A percentile compares a stretch with the other conserved stretches of the same genome.
Conservation (phyloP, 306 rosid genomes). For the Prunus mume region DNA sequence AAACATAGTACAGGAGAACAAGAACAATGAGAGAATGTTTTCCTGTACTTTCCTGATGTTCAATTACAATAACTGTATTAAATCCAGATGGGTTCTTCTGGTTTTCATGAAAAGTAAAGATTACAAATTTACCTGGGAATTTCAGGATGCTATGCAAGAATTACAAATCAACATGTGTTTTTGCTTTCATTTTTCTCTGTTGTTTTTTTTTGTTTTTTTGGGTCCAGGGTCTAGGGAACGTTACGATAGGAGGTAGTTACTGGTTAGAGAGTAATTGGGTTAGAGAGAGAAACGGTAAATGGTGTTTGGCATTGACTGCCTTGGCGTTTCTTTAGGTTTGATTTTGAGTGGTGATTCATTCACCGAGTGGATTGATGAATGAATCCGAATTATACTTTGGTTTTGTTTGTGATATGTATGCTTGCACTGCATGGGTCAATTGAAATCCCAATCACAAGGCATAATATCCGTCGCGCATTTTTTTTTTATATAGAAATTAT, state of each 20-base stretch:
- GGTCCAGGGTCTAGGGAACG: conserved; percentile 13
- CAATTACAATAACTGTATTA: not conserved
- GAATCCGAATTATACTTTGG: no score
- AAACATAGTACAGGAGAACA: not conserved
- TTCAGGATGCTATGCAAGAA: conserved; percentile 2
- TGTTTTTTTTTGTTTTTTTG: not conserved
- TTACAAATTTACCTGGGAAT: not conserved
- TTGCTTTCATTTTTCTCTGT: not conserved
- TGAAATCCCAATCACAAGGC: no score
- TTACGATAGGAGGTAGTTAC: conserved; percentile 25
- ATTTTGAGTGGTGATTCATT: not conserved
- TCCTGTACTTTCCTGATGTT: not conserved
- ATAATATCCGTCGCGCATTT: no score
- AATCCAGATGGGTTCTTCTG: no score
- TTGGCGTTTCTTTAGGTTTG: conserved; percentile 25
- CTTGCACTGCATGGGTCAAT: no score
- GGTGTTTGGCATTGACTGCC: conserved; percentile 4
- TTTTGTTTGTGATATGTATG: no score
- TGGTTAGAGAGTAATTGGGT: conserved; percentile 10
- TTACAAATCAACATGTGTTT: not conserved
- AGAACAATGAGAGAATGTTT: not conserved
- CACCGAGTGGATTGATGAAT: no score
- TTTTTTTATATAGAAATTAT: accelerated
- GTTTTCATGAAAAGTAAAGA: not conserved
- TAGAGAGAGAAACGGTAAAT: conserved; percentile 2